Evolutionary conservation across 768 basidiomycete species (phyloP).

Genomic region (Naematelia encephala): DNA sequence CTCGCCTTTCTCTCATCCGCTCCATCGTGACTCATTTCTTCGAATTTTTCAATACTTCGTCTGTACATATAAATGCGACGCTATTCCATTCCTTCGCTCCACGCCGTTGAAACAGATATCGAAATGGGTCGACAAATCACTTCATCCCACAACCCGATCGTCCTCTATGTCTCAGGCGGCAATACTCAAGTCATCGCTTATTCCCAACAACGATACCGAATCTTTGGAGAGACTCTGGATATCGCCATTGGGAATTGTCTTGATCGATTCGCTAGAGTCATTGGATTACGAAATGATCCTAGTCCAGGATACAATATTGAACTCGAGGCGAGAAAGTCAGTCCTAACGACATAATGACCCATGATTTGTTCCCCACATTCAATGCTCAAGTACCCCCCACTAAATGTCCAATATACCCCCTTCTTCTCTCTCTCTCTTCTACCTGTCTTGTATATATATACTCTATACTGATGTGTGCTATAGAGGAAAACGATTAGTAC

Average conservation of each 20-base stretch:
- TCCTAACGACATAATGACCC: background rate
- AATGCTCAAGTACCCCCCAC: background rate
- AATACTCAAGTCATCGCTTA: slow-evolving; percentile 99
- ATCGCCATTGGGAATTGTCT: slow-evolving; percentile 99
- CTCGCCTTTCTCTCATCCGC: background rate
- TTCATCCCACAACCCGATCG: slow-evolving; percentile 88
- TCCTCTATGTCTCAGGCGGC: slow-evolving; percentile 96
- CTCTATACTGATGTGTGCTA: background rate
- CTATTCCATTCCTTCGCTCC: background rate
- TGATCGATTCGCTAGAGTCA: slow-evolving; percentile 92
- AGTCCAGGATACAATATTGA: slow-evolving; percentile 97
- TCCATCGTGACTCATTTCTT: background rate
- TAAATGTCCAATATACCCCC: background rate
- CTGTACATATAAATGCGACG: background rate
- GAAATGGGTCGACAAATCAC: slow-evolving; percentile 98
- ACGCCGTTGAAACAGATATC: slow-evolving; percentile 63
- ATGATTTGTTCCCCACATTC: background rate
- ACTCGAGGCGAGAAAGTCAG: slow-evolving; percentile 83
- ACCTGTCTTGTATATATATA: background rate
- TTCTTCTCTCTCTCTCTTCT: background rate
- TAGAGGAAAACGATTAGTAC: slow-evolving; percentile 77
- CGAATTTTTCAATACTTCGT: background rate
- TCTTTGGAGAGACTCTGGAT: slow-evolving; percentile 97
- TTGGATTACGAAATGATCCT: slow-evolving; percentile 91
- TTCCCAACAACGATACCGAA: slow-evolving; percentile 92